A percentile compares a stretch with the other conserved stretches of the same genome.
These are phyloP conservation scores for Viola pubescens DNA, from an alignment of 441 rosid genomes.

Conservation along the genomic window DNA sequence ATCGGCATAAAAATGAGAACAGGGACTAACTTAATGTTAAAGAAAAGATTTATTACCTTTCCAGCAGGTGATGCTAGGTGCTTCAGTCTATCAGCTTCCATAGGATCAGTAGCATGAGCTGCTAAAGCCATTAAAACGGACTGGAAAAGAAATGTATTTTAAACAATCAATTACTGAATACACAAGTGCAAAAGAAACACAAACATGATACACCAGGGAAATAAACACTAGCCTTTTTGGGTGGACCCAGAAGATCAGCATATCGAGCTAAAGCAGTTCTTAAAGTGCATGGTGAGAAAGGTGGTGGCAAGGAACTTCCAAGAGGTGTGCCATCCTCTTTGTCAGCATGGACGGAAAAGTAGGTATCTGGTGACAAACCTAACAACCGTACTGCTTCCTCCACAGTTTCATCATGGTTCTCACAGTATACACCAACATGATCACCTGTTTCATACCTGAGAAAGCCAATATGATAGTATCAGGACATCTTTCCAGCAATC, in stretches of 20 bases:
- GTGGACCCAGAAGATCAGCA: constrained; percentile 83
- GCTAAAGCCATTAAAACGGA: constrained; percentile 84
- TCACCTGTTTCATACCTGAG: constrained; percentile 96
- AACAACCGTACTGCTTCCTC: constrained; percentile 74
- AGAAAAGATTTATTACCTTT: constrained; percentile 46
- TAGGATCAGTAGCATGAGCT: constrained; percentile 82
- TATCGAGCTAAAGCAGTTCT: constrained; percentile 72
- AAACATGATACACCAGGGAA: not conserved
- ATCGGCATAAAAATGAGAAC: not conserved
- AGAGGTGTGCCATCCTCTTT: constrained; percentile 87
- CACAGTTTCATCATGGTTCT: constrained; percentile 68
- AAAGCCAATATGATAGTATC: constrained; percentile 6
- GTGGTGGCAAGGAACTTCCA: constrained; percentile 70
- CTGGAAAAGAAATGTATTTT: constrained; percentile 35
- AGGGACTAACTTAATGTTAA: not conserved
- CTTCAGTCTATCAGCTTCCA: constrained; percentile 76
- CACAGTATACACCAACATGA: constrained; percentile 90
- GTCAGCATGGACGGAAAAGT: constrained; percentile 77
- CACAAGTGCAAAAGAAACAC: not conserved
- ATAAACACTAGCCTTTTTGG: constrained; percentile 71
- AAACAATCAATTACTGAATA: constrained; percentile 3
- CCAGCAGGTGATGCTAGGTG: constrained; percentile 95
- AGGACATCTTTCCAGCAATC: not conserved
- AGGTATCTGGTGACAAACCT: constrained; percentile 77
- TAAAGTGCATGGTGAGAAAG: constrained; percentile 76